A percentile compares a stretch with the other conserved stretches of the same genome.
These are phyloP conservation scores for Botryotinia globosa DNA, from an alignment of 2,329 filamentous ascomycete species.

Conservation along the genomic window DNA sequence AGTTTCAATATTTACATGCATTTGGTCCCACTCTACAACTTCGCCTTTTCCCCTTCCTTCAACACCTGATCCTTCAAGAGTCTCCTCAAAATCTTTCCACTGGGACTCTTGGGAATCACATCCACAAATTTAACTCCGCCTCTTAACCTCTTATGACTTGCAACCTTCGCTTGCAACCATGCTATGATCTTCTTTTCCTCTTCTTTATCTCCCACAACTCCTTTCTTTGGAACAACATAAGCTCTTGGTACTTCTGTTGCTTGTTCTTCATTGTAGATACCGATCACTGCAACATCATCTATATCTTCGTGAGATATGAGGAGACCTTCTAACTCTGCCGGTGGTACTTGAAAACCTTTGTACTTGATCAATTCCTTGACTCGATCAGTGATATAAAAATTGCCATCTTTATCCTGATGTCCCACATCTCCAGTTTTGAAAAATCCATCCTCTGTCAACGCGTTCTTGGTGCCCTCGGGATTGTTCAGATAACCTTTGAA, in stretches of 20 bases:
- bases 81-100: constrained; percentile 51
- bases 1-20: not conserved
- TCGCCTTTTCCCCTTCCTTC: constrained; percentile 24
- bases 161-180: constrained; percentile 58
- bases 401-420: constrained; percentile 68
- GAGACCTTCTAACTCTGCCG: constrained; percentile 59
- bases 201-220: constrained; percentile 33
- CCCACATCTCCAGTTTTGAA: constrained; percentile 81
- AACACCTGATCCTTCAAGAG: constrained; percentile 44
- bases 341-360: constrained; percentile 69
- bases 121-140: constrained; percentile 66
- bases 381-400: constrained; percentile 86
- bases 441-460: constrained; percentile 72
- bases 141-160: constrained; percentile 64
- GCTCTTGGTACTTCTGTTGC: constrained; percentile 68
- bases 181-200: constrained; percentile 48
- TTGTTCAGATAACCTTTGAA: constrained; percentile 59
- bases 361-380: constrained; percentile 67
- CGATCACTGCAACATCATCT: constrained; percentile 60
- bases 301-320: constrained; percentile 46
- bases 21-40: constrained; percentile 18
- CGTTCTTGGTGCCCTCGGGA: constrained; percentile 63
- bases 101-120: constrained; percentile 65
- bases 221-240: constrained; percentile 52
- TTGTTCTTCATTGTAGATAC: constrained; percentile 56